Evolutionary conservation across 2,329 filamentous ascomycete genomes (phyloP).

Genomic region (Westerdykella aurantiaca): DNA sequence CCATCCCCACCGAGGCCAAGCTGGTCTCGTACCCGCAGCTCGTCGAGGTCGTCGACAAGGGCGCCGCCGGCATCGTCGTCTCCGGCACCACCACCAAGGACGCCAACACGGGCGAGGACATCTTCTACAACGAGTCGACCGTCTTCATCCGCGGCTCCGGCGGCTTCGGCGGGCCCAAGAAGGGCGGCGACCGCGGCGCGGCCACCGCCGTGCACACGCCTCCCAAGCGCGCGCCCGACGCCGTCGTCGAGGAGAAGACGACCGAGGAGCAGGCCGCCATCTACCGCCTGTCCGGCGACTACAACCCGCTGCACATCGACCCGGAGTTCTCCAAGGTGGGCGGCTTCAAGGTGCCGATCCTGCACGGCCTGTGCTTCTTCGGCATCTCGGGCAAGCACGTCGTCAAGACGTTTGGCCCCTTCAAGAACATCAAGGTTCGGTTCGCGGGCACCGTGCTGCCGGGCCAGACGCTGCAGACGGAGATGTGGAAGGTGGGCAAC

Average conservation of each 20-base stretch:
- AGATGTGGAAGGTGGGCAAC: slow-evolving; percentile 88
- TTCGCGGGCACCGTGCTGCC: slow-evolving; percentile 83
- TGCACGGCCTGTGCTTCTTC: slow-evolving; percentile 95
- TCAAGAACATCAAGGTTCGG: slow-evolving; percentile 88
- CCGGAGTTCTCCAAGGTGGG: slow-evolving; percentile 90
- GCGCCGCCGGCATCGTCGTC: slow-evolving; percentile 77
- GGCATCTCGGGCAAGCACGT: slow-evolving; percentile 89
- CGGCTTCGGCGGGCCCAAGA: slow-evolving; percentile 79
- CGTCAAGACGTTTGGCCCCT: slow-evolving; percentile 72
- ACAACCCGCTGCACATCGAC: slow-evolving; percentile 95
- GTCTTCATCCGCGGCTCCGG: slow-evolving; percentile 87
- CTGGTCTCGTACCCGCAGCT: slow-evolving; percentile 73
- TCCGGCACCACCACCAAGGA: slow-evolving; percentile 76
- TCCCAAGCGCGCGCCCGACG: slow-evolving; percentile 71
- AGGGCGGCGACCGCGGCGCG: slow-evolving; percentile 70
- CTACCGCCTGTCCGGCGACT: slow-evolving; percentile 89
- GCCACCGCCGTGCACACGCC: slow-evolving; percentile 74
- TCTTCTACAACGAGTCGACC: slow-evolving; percentile 97
- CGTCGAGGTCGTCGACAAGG: slow-evolving; percentile 95
- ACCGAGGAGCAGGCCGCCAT: slow-evolving; percentile 86
- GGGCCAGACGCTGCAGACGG: slow-evolving; percentile 80
- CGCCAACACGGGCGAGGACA: slow-evolving; percentile 74
- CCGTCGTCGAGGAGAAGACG: slow-evolving; percentile 78
- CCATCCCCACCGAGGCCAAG: slow-evolving; percentile 76
- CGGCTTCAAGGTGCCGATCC: slow-evolving; percentile 88